Percentiles rank a stretch among this genome's conserved stretches.
phyloP scores from a whole-genome alignment of 2,329 filamentous ascomycete genomes.

The Graphilbum fragrans region DNA sequence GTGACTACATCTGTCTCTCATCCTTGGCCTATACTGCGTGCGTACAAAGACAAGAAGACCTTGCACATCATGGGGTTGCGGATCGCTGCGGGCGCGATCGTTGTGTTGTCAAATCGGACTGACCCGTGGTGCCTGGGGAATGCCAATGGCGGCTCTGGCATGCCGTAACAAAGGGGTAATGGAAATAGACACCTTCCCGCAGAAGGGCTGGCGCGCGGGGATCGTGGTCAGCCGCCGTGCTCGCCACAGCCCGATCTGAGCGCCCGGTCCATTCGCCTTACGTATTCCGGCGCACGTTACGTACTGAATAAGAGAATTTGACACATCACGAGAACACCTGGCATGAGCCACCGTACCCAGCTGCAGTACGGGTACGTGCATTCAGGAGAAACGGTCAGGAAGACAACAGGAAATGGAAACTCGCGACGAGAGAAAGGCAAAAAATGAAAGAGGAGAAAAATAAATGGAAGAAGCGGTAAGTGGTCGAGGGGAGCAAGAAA shows the following conservation, averaged over 20 bases:
- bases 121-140: neutral
- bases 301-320: conserved; percentile 4
- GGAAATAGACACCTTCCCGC: conserved; percentile 8
- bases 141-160: conserved; percentile 2
- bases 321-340: conserved; percentile 9
- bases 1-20: too few relatives aligned
- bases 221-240: conserved; percentile 10
- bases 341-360: neutral
- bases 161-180: conserved; percentile 17
- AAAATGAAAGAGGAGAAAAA: too few relatives aligned
- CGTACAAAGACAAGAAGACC: neutral
- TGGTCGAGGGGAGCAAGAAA: too few relatives aligned
- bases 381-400: too few relatives aligned
- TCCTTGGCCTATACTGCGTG: too few relatives aligned
- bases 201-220: conserved; percentile 4
- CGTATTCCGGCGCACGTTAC: conserved; percentile 7
- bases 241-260: neutral
- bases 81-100: too few relatives aligned
- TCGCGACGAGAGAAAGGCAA: too few relatives aligned
- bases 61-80: conserved; percentile 2
- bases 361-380: neutral
- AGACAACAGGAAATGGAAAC: too few relatives aligned
- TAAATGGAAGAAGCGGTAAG: too few relatives aligned
- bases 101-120: neutral
- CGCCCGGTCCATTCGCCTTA: conserved; percentile 1